These are phyloP conservation scores for Euphorbia peplus DNA, from an alignment of 345 rosid genomes.

Conservation along the genomic window DNA sequence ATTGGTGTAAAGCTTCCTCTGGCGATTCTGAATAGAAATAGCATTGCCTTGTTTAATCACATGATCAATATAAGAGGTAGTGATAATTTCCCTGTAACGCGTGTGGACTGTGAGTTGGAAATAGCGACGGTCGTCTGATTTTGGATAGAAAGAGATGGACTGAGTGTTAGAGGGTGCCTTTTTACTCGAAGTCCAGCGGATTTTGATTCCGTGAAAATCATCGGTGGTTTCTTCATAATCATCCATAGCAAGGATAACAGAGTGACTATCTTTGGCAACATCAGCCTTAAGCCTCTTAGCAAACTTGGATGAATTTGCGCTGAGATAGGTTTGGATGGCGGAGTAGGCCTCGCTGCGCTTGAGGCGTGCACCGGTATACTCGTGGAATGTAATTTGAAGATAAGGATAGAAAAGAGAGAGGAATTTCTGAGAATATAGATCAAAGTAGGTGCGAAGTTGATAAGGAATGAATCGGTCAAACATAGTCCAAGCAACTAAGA, in stretches of 20 bases:
- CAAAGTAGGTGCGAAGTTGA: background rate
- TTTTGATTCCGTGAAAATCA: constrained; percentile 1
- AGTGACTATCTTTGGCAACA: background rate
- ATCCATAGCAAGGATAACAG: constrained; percentile 11
- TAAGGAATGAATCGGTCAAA: background rate
- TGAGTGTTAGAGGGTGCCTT: background rate
- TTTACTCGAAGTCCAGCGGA: constrained; percentile 16
- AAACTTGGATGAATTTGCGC: background rate
- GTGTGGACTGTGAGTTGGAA: constrained; percentile 1
- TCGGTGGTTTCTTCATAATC: constrained; percentile 14
- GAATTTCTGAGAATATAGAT: background rate
- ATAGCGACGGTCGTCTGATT: constrained; percentile 1
- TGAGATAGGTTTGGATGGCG: constrained; percentile 10
- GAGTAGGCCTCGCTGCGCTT: constrained; percentile 1
- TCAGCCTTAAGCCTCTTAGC: constrained; percentile 10
- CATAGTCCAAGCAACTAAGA: constrained; percentile 1
- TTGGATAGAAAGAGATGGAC: background rate
- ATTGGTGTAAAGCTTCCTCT: constrained; percentile 2
- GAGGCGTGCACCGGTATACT: background rate
- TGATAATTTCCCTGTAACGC: background rate
- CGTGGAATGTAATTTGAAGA: constrained; percentile 5
- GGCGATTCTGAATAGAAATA: background rate
- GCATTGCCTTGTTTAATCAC: background rate
- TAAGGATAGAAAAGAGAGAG: background rate
- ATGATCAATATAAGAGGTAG: constrained; percentile 3